These are phyloP conservation scores for Boechera stricta DNA, from an alignment of 345 rosid species.

Conservation along the genomic window DNA sequence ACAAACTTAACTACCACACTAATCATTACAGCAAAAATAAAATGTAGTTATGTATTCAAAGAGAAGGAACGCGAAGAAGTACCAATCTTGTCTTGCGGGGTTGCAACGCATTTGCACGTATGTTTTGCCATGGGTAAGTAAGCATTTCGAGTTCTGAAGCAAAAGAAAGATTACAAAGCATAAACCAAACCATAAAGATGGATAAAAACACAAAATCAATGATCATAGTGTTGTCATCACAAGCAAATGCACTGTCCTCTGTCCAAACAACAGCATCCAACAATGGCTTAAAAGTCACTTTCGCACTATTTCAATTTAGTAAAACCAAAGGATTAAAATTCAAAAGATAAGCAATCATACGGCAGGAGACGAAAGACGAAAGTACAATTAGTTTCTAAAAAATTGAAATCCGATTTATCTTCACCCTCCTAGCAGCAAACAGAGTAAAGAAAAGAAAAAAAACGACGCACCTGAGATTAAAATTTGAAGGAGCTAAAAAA, in stretches of 20 bases:
- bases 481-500: constrained; percentile 40
- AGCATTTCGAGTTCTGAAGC: constrained; percentile 43
- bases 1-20: not conserved
- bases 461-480: constrained; percentile 37
- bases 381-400: not conserved
- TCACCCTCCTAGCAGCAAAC: not conserved
- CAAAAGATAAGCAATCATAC: not conserved
- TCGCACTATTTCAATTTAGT: not conserved
- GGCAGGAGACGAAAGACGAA: not conserved
- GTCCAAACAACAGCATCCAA: constrained; percentile 18
- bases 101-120: constrained; percentile 44
- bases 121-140: constrained; percentile 35
- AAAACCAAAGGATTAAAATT: not conserved
- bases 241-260: constrained; percentile 6
- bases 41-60: not conserved
- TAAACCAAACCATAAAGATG: not conserved
- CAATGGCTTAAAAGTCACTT: not conserved
- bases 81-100: constrained; percentile 47
- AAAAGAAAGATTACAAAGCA: not conserved
- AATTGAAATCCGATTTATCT: not conserved
- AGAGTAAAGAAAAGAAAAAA: not conserved
- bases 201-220: not conserved
- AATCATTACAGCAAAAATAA: not conserved
- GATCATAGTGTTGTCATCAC: not conserved
- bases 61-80: not conserved